Base-by-base conservation (phyloP, 192 early-diverging fungal genomes). In the Linnemannia elongata region DNA sequence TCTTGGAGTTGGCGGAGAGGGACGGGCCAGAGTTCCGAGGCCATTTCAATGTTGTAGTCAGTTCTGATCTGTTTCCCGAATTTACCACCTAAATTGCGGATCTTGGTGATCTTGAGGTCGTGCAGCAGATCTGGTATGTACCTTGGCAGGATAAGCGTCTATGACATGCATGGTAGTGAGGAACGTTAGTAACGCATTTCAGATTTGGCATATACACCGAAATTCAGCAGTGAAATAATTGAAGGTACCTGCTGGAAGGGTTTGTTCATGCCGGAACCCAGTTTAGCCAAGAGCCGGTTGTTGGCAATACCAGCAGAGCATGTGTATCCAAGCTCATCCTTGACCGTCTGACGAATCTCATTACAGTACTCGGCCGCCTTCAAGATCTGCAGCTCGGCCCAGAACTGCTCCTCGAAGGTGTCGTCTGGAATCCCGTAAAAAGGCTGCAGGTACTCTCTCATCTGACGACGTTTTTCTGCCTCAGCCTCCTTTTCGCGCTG, bases 1-100 rank as follows among this genome's bases (percentile, higher is more conserved):
- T 78, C 69, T 54, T 87, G 85, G n/a, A 87, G 68, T 47, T 81
- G 69, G 20, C 85, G 75, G 17, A 87, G 66, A 1, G 85, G 85
- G 6, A 87, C 60, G 20, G 76, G 79, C 85, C 85, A 87, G 20
- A 87, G 76, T 41, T 87, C 79, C 6, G 85, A 87, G 24, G 93
- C 93, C 10, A 78, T 92, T 36, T 90, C 82, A 1, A 94, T 87
- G 27, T 91, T 90, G 44, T 96, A 91, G 38, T 91, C 92, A 3
- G 83, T 78, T 41, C 91, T 95, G 1, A 99, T 91, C 57, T 94
- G 89, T 9, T 88, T 78, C 5, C 98, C 98, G 13, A 97, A 90
- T 80, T 96, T 96, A 22, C 98, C 98, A 33, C 98, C 98, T 33
- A 99, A 83, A 55, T 93, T 94, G 20, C 96, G 93, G 57, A 99